Conservation (phyloP, 1,284 basidiomycete genomes). For the Pterulicium gracile region DNA sequence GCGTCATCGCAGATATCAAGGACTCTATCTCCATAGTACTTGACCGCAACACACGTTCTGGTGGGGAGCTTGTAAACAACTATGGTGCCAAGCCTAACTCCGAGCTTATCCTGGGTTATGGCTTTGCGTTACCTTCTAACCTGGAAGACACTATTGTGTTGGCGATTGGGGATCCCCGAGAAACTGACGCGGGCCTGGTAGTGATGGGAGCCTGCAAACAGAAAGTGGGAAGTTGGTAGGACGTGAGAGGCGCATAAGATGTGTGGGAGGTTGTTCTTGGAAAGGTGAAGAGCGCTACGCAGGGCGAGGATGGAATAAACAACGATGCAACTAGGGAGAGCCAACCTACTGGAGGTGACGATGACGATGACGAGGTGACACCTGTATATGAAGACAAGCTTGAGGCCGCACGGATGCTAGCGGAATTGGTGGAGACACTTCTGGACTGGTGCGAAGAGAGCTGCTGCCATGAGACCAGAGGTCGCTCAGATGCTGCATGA, state of each 20-base stretch:
- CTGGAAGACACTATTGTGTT: slow-evolving; percentile 74
- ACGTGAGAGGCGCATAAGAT: slow-evolving; percentile 40
- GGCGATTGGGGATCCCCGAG: neutral
- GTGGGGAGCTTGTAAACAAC: slow-evolving; percentile 78
- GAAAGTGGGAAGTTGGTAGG: slow-evolving; percentile 56
- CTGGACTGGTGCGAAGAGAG: slow-evolving; percentile 25
- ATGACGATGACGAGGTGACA: slow-evolving; percentile 20
- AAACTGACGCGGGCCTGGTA: slow-evolving; percentile 50
- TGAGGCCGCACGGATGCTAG: slow-evolving; percentile 52
- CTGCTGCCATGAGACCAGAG: slow-evolving; percentile 30
- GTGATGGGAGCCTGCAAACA: slow-evolving; percentile 16
- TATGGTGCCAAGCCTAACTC: slow-evolving; percentile 81
- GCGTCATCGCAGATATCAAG: slow-evolving; percentile 33
- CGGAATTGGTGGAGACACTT: slow-evolving; percentile 51
- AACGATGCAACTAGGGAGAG: too few species aligned
- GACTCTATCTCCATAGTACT: slow-evolving; percentile 30
- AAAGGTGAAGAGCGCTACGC: slow-evolving; percentile 20
- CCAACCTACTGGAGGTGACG: neutral
- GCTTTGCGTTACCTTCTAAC: slow-evolving; percentile 68
- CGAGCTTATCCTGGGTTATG: slow-evolving; percentile 81
- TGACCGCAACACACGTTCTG: slow-evolving; percentile 28
- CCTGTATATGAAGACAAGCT: slow-evolving; percentile 44
- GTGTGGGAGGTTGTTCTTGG: slow-evolving; percentile 49
- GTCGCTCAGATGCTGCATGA: slow-evolving; percentile 43
- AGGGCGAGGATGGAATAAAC: neutral